A percentile compares a stretch with the other conserved stretches of the same genome.
Conservation (phyloP, 306 rosid genomes). For the Dalbergia cochinchinensis region DNA sequence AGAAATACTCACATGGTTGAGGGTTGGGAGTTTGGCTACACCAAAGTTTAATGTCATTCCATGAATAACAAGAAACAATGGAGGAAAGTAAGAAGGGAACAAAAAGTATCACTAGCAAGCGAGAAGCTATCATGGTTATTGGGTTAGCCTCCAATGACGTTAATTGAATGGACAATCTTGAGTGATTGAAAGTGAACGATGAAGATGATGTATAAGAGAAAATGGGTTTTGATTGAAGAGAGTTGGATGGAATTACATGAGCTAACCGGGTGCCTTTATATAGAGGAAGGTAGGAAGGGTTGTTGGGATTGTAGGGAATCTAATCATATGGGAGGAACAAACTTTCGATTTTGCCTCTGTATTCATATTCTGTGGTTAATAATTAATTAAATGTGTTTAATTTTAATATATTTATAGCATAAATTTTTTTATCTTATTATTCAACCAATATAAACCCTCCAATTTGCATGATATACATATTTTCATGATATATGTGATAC, state of each 20-base stretch:
- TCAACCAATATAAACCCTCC: no score
- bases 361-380: not conserved
- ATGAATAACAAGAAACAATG: slow-evolving; percentile 42
- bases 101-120: slow-evolving; percentile 4
- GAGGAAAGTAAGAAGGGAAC: slow-evolving; percentile 36
- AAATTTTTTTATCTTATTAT: no score
- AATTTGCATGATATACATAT: no score
- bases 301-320: not conserved
- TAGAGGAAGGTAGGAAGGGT: slow-evolving; percentile 22
- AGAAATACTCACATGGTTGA: slow-evolving; percentile 66
- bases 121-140: slow-evolving; percentile 26
- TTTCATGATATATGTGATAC: no score
- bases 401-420: no score
- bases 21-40: slow-evolving; percentile 82
- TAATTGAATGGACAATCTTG: not conserved
- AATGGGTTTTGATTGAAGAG: slow-evolving; percentile 8
- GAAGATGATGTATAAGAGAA: slow-evolving; percentile 5
- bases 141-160: not conserved
- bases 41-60: slow-evolving; percentile 59
- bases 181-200: not conserved
- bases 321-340: not conserved
- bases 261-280: slow-evolving; percentile 23
- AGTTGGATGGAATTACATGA: slow-evolving; percentile 32
- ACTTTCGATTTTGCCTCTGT: slow-evolving; percentile 14
- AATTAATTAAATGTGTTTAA: no score